These are phyloP conservation scores for Irpex sp. DNA, from an alignment of 1,284 basidiomycete genomes.

Conservation along the genomic window DNA sequence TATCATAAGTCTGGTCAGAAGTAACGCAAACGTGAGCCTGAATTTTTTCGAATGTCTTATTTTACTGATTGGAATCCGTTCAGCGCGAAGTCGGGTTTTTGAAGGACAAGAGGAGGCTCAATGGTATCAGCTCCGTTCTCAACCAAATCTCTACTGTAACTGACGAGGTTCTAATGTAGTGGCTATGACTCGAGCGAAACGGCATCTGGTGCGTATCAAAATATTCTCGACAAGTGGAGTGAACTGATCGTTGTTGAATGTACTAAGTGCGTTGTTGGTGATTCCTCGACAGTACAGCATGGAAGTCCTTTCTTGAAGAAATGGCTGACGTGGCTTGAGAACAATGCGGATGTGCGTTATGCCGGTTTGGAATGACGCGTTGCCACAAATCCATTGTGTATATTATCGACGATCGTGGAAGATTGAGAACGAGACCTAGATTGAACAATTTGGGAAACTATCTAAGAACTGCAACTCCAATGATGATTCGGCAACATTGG, in stretches of 20 bases:
- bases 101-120: constrained; percentile 85
- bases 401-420: not conserved
- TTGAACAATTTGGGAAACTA: too few species aligned
- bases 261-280: constrained; percentile 83
- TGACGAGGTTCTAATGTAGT: constrained; percentile 39
- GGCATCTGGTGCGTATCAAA: constrained; percentile 69
- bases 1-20: constrained; percentile 84
- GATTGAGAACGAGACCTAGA: too few species aligned
- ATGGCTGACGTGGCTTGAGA: constrained; percentile 90
- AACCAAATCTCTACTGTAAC: not conserved
- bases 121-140: constrained; percentile 50
- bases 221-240: not conserved
- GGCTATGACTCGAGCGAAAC: constrained; percentile 90
- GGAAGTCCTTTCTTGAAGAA: constrained; percentile 81
- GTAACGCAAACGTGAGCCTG: constrained; percentile 67
- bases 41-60: not conserved
- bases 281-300: constrained; percentile 83
- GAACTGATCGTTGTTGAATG: not conserved
- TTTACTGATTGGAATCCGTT: constrained; percentile 4
- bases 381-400: not conserved
- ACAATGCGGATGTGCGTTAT: constrained; percentile 85
- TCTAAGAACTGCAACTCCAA: too few species aligned
- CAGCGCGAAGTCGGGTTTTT: constrained; percentile 90
- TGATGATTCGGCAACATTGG: not conserved
- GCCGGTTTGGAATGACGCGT: constrained; percentile 50